Conservation (phyloP, 2,329 filamentous ascomycete genomes). For the Didymella exigua region DNA sequence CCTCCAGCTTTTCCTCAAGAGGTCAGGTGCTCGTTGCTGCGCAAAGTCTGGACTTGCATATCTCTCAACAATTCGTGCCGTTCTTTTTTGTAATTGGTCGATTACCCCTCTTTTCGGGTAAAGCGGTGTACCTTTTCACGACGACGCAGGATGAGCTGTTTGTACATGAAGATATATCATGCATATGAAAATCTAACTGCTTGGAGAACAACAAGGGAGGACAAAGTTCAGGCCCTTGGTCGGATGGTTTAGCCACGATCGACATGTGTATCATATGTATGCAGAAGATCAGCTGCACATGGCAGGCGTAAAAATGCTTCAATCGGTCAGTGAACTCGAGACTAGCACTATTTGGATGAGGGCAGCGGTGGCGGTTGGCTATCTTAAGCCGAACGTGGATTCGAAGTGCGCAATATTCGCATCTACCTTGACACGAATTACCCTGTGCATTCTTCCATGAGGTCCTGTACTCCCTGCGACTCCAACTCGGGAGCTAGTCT, state of each 20-base stretch:
- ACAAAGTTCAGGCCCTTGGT: not conserved
- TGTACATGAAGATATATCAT: conserved; percentile 29
- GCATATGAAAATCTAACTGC: conserved; percentile 10
- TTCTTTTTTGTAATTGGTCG: conserved; percentile 34
- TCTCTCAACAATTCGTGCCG: conserved; percentile 34
- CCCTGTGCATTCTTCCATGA: conserved; percentile 73
- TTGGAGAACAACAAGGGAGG: not conserved
- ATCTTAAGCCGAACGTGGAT: not conserved
- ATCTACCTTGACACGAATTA: conserved; percentile 21
- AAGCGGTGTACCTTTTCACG: conserved; percentile 33
- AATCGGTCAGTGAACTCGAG: not conserved
- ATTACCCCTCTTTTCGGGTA: conserved; percentile 34
- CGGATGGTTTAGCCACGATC: not conserved
- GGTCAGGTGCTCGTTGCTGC: conserved; percentile 40
- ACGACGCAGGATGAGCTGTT: conserved; percentile 39
- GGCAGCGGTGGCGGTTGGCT: not conserved
- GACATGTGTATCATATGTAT: not conserved
- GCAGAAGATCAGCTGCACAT: not conserved
- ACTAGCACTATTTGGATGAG: not conserved
- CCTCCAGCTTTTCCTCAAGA: conserved; percentile 22
- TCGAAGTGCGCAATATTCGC: not conserved
- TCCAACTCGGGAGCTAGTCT: conserved; percentile 83
- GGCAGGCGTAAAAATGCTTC: not conserved
- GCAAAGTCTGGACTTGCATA: conserved; percentile 32
- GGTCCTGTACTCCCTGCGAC: conserved; percentile 71